These are phyloP conservation scores for Umbilicaria muhlenbergii DNA, from an alignment of 495 filamentous ascomycete genomes.

Conservation along the genomic window DNA sequence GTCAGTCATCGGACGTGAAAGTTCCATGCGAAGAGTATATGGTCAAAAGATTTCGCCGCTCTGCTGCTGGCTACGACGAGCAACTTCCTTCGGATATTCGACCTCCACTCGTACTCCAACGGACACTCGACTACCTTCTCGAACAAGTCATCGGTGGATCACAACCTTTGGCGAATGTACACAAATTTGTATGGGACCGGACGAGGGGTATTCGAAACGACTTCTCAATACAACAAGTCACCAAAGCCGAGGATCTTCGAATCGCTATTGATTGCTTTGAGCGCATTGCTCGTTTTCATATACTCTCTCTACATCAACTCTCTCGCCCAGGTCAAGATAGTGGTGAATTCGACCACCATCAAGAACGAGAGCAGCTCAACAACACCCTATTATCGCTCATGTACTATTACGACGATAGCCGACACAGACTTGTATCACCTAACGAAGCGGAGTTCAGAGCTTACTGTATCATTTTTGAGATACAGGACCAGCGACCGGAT, in stretches of 20 bases:
- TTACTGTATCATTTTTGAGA: conserved; percentile 76
- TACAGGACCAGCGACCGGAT: conserved; percentile 51
- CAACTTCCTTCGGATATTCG: conserved; percentile 87
- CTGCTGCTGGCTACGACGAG: conserved; percentile 82
- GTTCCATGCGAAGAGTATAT: conserved; percentile 39
- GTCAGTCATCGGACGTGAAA: conserved; percentile 11
- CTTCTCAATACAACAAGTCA: conserved; percentile 76
- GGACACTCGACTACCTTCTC: conserved; percentile 72
- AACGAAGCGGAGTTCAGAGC: conserved; percentile 87
- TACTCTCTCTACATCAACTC: conserved; percentile 72
- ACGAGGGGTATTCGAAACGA: conserved; percentile 86
- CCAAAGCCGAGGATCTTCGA: conserved; percentile 47
- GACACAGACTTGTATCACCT: conserved; percentile 31
- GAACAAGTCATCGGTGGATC: conserved; percentile 51
- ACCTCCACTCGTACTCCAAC: conserved; percentile 55
- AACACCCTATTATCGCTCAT: conserved; percentile 76
- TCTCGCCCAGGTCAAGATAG: conserved; percentile 40
- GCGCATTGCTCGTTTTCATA: conserved; percentile 81
- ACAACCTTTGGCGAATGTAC: conserved; percentile 47
- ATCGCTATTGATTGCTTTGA: conserved; percentile 69
- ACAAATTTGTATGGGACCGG: conserved; percentile 89
- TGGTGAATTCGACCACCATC: conserved; percentile 64
- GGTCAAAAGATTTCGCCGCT: conserved; percentile 80
- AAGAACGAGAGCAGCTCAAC: conserved; percentile 85
- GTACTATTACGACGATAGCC: conserved; percentile 72